These are phyloP conservation scores for Obba rivulosa DNA, from an alignment of 768 basidiomycete genomes.

Conservation along the genomic window DNA sequence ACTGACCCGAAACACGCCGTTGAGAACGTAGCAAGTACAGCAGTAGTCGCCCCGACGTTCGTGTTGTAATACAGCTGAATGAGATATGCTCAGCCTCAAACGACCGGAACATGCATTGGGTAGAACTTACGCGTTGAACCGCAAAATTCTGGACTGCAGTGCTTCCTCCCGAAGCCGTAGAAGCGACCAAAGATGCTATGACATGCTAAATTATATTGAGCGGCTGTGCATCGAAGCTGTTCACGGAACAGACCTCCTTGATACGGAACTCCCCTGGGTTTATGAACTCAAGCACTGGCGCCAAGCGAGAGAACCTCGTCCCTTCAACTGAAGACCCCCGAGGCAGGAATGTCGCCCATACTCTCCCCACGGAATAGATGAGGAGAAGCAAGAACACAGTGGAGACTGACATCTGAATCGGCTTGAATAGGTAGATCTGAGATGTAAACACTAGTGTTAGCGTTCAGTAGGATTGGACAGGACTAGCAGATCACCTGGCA, in stretches of 20 bases:
- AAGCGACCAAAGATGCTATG: slow-evolving; percentile 49
- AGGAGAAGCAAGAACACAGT: slow-evolving; percentile 54
- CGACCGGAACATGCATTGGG: too few relatives aligned
- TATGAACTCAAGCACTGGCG: slow-evolving; percentile 38
- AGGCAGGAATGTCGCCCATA: slow-evolving; percentile 46
- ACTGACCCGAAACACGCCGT: slow-evolving; percentile 57
- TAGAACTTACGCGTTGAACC: slow-evolving; percentile 45
- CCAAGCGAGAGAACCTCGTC: slow-evolving; percentile 37
- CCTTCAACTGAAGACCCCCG: slow-evolving; percentile 36
- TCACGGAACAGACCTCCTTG: slow-evolving; percentile 44
- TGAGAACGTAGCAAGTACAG: slow-evolving; percentile 57
- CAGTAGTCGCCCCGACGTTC: slow-evolving; percentile 47
- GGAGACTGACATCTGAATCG: slow-evolving; percentile 44
- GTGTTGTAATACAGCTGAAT: slow-evolving; percentile 63
- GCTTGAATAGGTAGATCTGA: slow-evolving; percentile 59
- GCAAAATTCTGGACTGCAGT: slow-evolving; percentile 56
- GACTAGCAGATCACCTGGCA: slow-evolving; percentile 51
- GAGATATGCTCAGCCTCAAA: too few relatives aligned
- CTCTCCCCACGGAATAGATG: slow-evolving; percentile 44
- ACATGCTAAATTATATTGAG: slow-evolving; percentile 39
- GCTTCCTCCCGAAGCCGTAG: slow-evolving; percentile 49
- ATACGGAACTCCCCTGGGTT: slow-evolving; percentile 54
- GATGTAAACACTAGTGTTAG: background rate
- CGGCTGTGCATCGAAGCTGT: background rate
- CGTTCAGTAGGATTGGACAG: too few relatives aligned